phyloP scores from a whole-genome alignment of 768 basidiomycete genomes.

The Lentinula aciculospora region DNA sequence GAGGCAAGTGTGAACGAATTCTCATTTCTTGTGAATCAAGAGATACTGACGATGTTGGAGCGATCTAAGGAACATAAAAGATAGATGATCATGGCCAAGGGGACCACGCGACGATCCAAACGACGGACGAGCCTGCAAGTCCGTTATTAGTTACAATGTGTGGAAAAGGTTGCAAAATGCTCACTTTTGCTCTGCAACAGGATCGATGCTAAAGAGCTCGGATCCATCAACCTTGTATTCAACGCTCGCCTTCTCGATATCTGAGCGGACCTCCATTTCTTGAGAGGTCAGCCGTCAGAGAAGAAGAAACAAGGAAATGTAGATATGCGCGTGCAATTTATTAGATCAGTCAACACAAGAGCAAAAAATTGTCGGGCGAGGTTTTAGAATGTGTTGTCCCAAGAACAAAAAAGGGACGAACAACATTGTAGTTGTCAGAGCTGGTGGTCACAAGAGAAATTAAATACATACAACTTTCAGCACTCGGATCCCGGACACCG shows the following conservation, averaged over 20 bases:
- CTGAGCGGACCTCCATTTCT: not conserved
- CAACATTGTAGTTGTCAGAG: too few relatives aligned
- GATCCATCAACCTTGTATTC: not conserved
- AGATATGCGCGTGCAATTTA: too few relatives aligned
- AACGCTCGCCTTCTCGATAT: not conserved
- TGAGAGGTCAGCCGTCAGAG: not conserved
- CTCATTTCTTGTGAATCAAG: not conserved
- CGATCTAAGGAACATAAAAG: constrained; percentile 27
- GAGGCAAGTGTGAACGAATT: constrained; percentile 3
- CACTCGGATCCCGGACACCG: too few relatives aligned
- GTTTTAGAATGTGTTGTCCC: too few relatives aligned
- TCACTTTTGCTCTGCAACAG: not conserved
- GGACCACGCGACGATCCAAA: constrained; percentile 28
- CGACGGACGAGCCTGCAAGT: constrained; percentile 15
- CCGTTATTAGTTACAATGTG: not conserved
- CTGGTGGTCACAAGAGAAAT: too few relatives aligned
- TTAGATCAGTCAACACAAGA: too few relatives aligned
- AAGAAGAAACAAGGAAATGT: not conserved
- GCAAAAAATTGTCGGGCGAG: too few relatives aligned
- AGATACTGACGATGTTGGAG: constrained; percentile 14
- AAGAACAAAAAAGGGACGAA: too few relatives aligned
- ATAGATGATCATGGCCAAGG: constrained; percentile 30
- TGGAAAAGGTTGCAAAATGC: too few relatives aligned
- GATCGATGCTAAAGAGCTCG: not conserved
- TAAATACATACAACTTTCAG: too few relatives aligned